These are phyloP conservation scores for Acacia acuminata DNA, from an alignment of 306 rosid genomes.

Conservation along the genomic window DNA sequence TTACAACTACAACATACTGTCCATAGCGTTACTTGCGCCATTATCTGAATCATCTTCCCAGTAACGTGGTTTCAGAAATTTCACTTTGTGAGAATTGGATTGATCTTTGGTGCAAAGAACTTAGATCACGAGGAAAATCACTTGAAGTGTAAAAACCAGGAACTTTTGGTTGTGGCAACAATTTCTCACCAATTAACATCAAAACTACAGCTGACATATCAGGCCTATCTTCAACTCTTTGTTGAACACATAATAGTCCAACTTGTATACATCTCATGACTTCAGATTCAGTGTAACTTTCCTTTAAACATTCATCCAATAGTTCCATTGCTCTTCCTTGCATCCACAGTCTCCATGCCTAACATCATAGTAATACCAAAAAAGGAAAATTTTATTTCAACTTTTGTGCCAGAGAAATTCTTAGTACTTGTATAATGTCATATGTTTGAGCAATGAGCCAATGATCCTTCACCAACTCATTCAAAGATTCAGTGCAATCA, in stretches of 20 bases:
- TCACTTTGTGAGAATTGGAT: background rate
- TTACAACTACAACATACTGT: too few relatives aligned
- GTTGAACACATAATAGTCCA: slow-evolving; percentile 33
- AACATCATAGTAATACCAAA: background rate
- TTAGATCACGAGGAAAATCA: background rate
- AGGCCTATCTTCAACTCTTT: slow-evolving; percentile 33
- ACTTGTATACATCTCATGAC: slow-evolving; percentile 23
- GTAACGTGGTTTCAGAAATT: slow-evolving; percentile 6
- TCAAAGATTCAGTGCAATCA: background rate
- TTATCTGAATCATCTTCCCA: slow-evolving; percentile 8
- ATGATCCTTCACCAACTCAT: background rate
- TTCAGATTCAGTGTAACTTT: background rate
- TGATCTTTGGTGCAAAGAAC: background rate
- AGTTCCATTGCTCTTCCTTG: slow-evolving; percentile 27
- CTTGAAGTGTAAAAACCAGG: slow-evolving; percentile 25
- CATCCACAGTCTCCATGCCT: slow-evolving; percentile 41
- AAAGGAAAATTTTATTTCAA: background rate
- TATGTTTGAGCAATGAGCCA: background rate
- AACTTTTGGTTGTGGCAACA: slow-evolving; percentile 23
- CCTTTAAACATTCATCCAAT: background rate
- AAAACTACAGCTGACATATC: slow-evolving; percentile 36
- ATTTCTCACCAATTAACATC: slow-evolving; percentile 30
- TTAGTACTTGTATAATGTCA: background rate
- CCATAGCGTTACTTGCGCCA: background rate
- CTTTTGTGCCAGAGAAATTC: background rate